A percentile compares a stretch with the other conserved stretches of the same genome.
phyloP scores from a whole-genome alignment of 129 eudicot species.

The Smallanthus sonchifolius region DNA sequence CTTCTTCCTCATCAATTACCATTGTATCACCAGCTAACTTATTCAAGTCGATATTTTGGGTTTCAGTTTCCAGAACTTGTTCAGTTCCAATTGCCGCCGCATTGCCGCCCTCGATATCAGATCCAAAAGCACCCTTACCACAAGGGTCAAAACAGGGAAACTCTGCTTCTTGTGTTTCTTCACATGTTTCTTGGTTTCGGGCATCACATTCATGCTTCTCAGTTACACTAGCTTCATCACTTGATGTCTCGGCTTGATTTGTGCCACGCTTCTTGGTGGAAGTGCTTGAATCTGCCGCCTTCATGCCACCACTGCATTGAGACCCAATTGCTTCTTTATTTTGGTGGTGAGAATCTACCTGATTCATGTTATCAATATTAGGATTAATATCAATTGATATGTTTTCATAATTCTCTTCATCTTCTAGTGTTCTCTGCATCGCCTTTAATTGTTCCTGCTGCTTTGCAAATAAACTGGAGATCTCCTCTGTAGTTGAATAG shows the following conservation, averaged over 20 bases:
- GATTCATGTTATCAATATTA: conserved; percentile 27
- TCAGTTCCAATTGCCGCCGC: conserved; percentile 63
- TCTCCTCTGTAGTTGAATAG: conserved; percentile 95
- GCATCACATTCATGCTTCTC: conserved; percentile 79
- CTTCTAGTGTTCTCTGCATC: conserved; percentile 93
- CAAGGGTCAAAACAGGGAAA: conserved; percentile 39
- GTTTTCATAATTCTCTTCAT: conserved; percentile 76
- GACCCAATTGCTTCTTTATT: conserved; percentile 34
- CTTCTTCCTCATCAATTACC: conserved; percentile 51
- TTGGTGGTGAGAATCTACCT: conserved; percentile 23
- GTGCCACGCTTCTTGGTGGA: conserved; percentile 36
- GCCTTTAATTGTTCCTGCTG: conserved; percentile 94
- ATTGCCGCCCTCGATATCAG: conserved; percentile 64
- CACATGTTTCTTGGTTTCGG: conserved; percentile 46
- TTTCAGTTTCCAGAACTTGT: conserved; percentile 54
- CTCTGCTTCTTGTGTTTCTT: conserved; percentile 90
- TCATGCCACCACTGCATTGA: conserved; percentile 36
- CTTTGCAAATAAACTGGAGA: conserved; percentile 63
- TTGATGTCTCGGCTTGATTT: conserved; percentile 38
- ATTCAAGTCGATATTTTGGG: conserved; percentile 37
- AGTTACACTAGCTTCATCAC: conserved; percentile 71
- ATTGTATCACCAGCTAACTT: conserved; percentile 55
- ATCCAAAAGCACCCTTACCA: conserved; percentile 69
- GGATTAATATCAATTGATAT: conserved; percentile 54
- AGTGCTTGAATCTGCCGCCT: conserved; percentile 39